A percentile compares a stretch with the other conserved stretches of the same genome.
These are phyloP conservation scores for Aegilops speltoides DNA, from an alignment of 176 grass and related monocot species.

Conservation along the genomic window DNA sequence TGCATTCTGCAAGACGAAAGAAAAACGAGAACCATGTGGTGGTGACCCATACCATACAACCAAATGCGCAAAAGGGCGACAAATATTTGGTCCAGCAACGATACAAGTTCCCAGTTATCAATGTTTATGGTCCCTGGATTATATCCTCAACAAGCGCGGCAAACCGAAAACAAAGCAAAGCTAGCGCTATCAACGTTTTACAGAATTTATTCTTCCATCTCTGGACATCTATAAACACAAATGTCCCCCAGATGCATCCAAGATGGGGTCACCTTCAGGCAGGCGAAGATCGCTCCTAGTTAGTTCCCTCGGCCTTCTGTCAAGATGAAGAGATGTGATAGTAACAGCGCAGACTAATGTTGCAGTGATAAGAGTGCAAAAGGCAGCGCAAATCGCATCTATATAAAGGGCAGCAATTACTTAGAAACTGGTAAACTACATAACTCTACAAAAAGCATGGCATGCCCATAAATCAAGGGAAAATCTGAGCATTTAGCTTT, in stretches of 20 bases:
- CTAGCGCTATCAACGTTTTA: not conserved
- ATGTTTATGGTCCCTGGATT: slow-evolving; percentile 10
- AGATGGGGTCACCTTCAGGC: not conserved
- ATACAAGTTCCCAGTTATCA: not conserved
- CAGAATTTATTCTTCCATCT: slow-evolving; percentile 29
- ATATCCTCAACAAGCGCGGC: not conserved
- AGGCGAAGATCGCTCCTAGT: not conserved
- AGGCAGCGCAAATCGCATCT: not conserved
- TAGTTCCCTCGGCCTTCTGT: slow-evolving; percentile 42
- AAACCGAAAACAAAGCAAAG: not conserved
- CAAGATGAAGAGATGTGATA: not conserved
- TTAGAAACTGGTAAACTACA: not conserved
- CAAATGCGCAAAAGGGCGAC: not conserved
- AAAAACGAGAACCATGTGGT: not conserved
- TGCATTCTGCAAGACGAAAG: not conserved
- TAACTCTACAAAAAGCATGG: not conserved
- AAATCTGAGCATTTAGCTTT: not conserved
- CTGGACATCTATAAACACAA: slow-evolving; percentile 16
- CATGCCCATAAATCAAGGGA: not conserved
- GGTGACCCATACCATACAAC: not conserved
- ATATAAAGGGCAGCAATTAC: not conserved
- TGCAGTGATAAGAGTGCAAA: not conserved
- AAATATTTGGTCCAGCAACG: not conserved
- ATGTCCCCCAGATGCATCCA: not conserved
- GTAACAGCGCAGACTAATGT: not conserved